Base-by-base conservation (phyloP, 164 flowering plant species). In the Tetracentron sinense region DNA sequence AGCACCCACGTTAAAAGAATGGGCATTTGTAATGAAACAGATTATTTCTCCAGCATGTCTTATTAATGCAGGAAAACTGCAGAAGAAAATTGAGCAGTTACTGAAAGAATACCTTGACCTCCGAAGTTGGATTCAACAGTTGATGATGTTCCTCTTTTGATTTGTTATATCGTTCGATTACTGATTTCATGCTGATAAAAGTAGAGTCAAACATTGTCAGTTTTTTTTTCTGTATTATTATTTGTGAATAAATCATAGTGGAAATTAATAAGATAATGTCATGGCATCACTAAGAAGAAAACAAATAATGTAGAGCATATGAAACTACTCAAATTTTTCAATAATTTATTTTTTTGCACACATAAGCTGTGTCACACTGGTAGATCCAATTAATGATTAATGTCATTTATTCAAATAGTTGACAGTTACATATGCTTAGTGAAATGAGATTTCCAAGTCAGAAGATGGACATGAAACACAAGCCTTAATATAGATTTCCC, bases 141-240 rank as follows among this genome's bases (percentile, higher is more conserved):
- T 79, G 89, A 48, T 81, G 76, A n/a, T 77, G 76, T 25, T 83
- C 90, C 66, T 79, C 95, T 63, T 88, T 90, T 47, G 85, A 54
- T 79, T 81, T 82, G 75, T 73, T 81, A 71, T 88, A 88, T 29
- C 88, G 77, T 16, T 86, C 97, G 56, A 84, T 88, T 28, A 85
- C 77, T 55, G 92, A 79, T 69, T 75, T 79, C 87, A 85, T 83
- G 82, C 97, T 90, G 90, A 51, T 58, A 68, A 54, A 20, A 59
- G 35, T 23, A 21, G 27, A 52, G 21, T n/a, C 3, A 28, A 57
- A 6, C 31, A 26, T 0, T 3, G 14, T 60, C 22, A 60, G 35
- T 8, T 44, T 44, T 22, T 1, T 31, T 1, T 12, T 46, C 19
- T 27, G 4, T 51, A 51, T 51, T 25, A 51, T n/a, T 51, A 25